Evolutionary conservation across 805 yeast species (phyloP), one percentile per base, ranked within the genome.

Genomic region (Teunomyces kruisii): DNA sequence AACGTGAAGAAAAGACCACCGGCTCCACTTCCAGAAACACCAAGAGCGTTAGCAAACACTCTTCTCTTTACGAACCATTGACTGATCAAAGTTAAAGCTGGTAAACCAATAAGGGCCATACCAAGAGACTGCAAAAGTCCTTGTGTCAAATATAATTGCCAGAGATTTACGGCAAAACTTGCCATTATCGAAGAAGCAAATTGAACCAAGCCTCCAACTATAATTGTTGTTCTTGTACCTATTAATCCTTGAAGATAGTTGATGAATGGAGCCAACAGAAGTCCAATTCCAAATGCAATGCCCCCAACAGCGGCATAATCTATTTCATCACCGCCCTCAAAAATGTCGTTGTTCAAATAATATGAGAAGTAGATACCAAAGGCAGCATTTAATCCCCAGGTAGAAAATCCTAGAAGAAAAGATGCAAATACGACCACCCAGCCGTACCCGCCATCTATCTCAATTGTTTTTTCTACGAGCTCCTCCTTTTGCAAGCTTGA

Each of bases 351-450:
- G 35, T 76, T 73, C 17, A 84, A 50, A 55, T 83, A 86, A 50
- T 71, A 74, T 1, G 85, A 73, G 19, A 85, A 65, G 51, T 81
- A 83, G 4, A 86, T 75, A 24, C 88, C 84, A 57, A 74, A 86
- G 3, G 83, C 85, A 6, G 80, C 67, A 51, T 84, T 84, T 51
- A 85, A 76, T 12, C 94, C 94, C 91, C 92, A 86, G 0, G 88
- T 78, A 31, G 77, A 70, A 50, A 81, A 76, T 59, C 80, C 79
- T 32, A 80, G 64, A 3, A 80, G 42, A 24, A 72, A 65, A 3
- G 78, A 74, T 10, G 81, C 79, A 12, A 76, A 48, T 10, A 78
- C 75, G 15, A 83, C 70, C 0, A 84, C 80, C 86, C 88, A 82
- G 1, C 86, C 88, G 45, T 79, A 75, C 2, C 89, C 89, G 36